These are phyloP conservation scores for Ophiostoma piceae DNA, from an alignment of 2,329 filamentous ascomycete species.

Conservation along the genomic window DNA sequence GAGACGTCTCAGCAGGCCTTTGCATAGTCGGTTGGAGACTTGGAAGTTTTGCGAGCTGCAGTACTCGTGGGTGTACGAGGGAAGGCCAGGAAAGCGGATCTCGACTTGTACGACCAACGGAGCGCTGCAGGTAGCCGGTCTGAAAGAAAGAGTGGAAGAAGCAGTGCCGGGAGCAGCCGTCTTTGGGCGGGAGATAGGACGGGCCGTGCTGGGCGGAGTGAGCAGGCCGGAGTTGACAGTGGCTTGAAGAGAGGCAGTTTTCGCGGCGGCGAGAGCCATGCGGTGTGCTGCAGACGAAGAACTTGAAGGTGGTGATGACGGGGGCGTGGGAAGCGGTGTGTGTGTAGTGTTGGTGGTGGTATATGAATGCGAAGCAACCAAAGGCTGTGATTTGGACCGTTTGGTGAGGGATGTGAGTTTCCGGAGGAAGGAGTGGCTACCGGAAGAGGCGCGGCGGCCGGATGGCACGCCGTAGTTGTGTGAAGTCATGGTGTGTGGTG, in stretches of 20 bases:
- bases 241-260: constrained; percentile 18
- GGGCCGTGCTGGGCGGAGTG: constrained; percentile 13
- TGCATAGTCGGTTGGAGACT: constrained; percentile 44
- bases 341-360: background rate
- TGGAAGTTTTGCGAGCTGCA: constrained; percentile 42
- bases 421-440: constrained; percentile 20
- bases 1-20: constrained; percentile 46
- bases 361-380: background rate
- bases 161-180: background rate
- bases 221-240: constrained; percentile 11
- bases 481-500: constrained; percentile 12
- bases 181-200: constrained; percentile 1
- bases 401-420: constrained; percentile 19
- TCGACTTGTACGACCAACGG: constrained; percentile 26
- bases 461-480: constrained; percentile 16
- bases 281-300: constrained; percentile 3
- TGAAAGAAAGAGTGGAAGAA: background rate
- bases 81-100: constrained; percentile 25
- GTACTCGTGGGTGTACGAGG: constrained; percentile 42
- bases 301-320: background rate
- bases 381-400: constrained; percentile 12
- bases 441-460: constrained; percentile 19
- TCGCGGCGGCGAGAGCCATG: constrained; percentile 20
- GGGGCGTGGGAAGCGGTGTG: background rate
- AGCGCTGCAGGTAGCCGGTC: constrained; percentile 4